A percentile compares a stretch with the other conserved stretches of the same genome.
phyloP scores from a whole-genome alignment of 805 yeast genomes.

The Myxozyma nipponensis region DNA sequence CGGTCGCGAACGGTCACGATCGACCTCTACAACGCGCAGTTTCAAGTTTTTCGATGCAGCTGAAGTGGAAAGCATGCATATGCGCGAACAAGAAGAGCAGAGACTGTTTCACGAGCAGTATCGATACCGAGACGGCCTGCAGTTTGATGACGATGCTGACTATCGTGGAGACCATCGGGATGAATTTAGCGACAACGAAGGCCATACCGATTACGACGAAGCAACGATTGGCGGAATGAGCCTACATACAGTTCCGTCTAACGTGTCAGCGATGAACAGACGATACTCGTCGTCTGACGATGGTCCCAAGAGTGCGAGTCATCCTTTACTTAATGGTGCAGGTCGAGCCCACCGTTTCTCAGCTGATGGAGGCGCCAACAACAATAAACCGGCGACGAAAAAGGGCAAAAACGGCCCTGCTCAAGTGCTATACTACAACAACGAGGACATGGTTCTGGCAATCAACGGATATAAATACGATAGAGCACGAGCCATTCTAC shows the following conservation, averaged over 20 bases:
- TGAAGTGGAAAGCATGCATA: constrained; percentile 69
- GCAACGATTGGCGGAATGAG: constrained; percentile 17
- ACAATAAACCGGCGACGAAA: too few relatives aligned
- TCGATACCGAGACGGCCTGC: constrained; percentile 28
- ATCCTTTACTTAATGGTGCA: constrained; percentile 4
- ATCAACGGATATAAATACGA: constrained; percentile 82
- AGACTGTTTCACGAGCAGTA: constrained; percentile 35
- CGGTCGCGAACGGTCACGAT: constrained; percentile 21
- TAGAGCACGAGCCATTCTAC: constrained; percentile 44
- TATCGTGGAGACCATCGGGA: constrained; percentile 30
- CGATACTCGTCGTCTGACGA: constrained; percentile 6
- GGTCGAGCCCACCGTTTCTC: too few relatives aligned
- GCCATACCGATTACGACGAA: constrained; percentile 20
- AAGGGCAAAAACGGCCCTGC: too few relatives aligned
- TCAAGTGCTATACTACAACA: constrained; percentile 89
- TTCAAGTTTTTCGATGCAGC: constrained; percentile 81
- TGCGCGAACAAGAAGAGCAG: not conserved
- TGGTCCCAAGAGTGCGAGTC: constrained; percentile 1
- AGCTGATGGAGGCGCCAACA: too few relatives aligned
- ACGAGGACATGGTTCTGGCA: constrained; percentile 91
- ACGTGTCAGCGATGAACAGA: not conserved
- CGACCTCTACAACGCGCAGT: constrained; percentile 33
- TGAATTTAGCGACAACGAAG: constrained; percentile 38
- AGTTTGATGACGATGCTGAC: constrained; percentile 21
- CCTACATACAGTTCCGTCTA: constrained; percentile 19